Evolutionary conservation across 2,329 filamentous ascomycete species (phyloP), one percentile per base, ranked within the genome.

Genomic region (Knufia fluminis): DNA sequence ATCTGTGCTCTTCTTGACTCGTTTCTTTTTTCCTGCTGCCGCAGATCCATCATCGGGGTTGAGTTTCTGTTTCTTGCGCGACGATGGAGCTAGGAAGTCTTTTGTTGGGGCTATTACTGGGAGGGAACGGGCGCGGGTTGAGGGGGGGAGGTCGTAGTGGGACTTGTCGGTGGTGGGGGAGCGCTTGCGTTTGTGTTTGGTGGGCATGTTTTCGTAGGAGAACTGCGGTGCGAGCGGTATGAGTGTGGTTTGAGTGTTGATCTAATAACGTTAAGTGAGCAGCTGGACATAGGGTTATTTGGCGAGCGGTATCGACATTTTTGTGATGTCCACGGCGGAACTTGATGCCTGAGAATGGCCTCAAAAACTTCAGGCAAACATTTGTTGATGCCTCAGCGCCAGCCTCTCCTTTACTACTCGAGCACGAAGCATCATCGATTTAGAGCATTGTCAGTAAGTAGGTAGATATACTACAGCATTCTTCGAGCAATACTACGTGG

Each of bases 161-260:
- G 49, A 33, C n/a, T 40, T 70, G 52, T 82, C 76, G 45, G 72
- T 71, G 9, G 71, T 73, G 55, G 70, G 64, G 32, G 78, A 78
- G 57, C 66, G 62, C 31, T 67, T 66, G 55, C 85, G 77, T 55
- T 84, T 91, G 66, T 94, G 87, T 69, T 94, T 94, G 71, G 91
- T 86, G 65, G 87, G 87, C 87, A 94, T 94, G 2, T 40, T 41
- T 4, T 26, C 32, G 20, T 36, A 20, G n/a, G 20, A 28, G 6
- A 14, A 19, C 6, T 26, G 14, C 28, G 3, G 38, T 19, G 7
- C 28, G 7, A 14, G 28, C 7, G 14, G 28, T n/a, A n/a, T n/a
- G n/a, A n/a, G n/a, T n/a, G n/a, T n/a, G n/a, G n/a, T n/a, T n/a
- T n/a, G n/a, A n/a, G n/a, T n/a, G n/a, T n/a, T n/a, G n/a, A n/a